Base-by-base conservation (phyloP, 2,329 filamentous ascomycete genomes). In the Neofusicoccum parvum region DNA sequence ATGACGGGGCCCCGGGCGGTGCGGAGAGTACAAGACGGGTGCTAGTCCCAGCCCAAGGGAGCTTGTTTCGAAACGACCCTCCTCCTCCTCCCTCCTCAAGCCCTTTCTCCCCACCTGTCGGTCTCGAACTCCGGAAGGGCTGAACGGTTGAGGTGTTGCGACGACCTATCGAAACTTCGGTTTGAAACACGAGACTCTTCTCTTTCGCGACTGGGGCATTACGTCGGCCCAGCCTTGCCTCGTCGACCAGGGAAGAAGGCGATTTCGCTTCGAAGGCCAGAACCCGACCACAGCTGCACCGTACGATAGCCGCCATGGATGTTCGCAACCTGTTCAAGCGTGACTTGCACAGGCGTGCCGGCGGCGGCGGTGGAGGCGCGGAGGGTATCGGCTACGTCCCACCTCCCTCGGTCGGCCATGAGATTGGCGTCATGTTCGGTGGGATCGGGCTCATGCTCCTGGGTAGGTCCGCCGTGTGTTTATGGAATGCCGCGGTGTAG, bases 391-490 rank as follows among this genome's bases (percentile, higher is more conserved):
- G 1, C 14, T 58, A 63, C 51, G 15, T 63, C 23, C 58, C 68
- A 5, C 14, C 66, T 15, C 67, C 67, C 3, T 70, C 69, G n/a
- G 41, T 69, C 15, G 69, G 69, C 37, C 69, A 70, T 58, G 69
- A 70, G 56, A 66, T 70, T 45, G 69, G 69, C 3, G 58, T 70
- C 23, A 69, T 69, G 65, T 68, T 69, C 56, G 69, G 62, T 1
- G 65, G 66, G 17, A 62, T 70, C 37, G 67, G 48, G 17, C 20
- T 43, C 17, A 68, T 70, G 66, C n/a, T 70, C 9, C 17, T 70
- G 20, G 64, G 69, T 70, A 65, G 14, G 66, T 64, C 15, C 12
- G 10, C 48, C 4, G 17, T 15, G 14, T 17, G 0, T 9, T 17
- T 9, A 39, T 39, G 11, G 37, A 15, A 3, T 11, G 37, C 37